Evolutionary conservation across 164 flowering plant genomes (phyloP).

Genomic region (Liquidambar formosana): DNA sequence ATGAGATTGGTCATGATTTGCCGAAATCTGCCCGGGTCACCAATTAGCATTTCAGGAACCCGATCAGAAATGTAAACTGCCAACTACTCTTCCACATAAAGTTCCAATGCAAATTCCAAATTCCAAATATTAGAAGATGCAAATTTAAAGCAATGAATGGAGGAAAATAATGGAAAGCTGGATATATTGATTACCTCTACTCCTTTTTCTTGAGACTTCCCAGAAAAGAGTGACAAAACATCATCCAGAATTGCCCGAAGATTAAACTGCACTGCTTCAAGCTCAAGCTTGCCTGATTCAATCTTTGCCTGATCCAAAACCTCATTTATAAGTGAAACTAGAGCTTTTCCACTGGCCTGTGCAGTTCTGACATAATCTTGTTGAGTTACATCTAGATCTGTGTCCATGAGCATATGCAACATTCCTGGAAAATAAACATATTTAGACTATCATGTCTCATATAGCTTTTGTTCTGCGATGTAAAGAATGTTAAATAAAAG

Average conservation of each 20-base stretch:
- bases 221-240: constrained; percentile 90
- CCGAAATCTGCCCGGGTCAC: constrained; percentile 94
- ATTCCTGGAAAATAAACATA: constrained; percentile 55
- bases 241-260: constrained; percentile 82
- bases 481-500: no score
- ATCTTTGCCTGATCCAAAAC: constrained; percentile 96
- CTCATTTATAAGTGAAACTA: constrained; percentile 86
- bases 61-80: constrained; percentile 80
- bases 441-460: constrained; percentile 7
- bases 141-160: background rate
- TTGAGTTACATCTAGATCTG: constrained; percentile 85
- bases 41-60: constrained; percentile 78
- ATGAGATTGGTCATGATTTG: constrained; percentile 92
- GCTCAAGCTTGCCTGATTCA: constrained; percentile 96
- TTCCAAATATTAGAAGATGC: constrained; percentile 5
- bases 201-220: constrained; percentile 86
- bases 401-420: constrained; percentile 95
- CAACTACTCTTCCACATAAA: constrained; percentile 51
- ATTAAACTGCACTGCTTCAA: constrained; percentile 79
- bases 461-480: background rate
- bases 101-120: constrained; percentile 12
- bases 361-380: constrained; percentile 91
- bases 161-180: background rate
- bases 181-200: constrained; percentile 59
- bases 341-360: constrained; percentile 87